phyloP scores from a whole-genome alignment of 495 filamentous ascomycete species.

The Amniculicola lignicola region DNA sequence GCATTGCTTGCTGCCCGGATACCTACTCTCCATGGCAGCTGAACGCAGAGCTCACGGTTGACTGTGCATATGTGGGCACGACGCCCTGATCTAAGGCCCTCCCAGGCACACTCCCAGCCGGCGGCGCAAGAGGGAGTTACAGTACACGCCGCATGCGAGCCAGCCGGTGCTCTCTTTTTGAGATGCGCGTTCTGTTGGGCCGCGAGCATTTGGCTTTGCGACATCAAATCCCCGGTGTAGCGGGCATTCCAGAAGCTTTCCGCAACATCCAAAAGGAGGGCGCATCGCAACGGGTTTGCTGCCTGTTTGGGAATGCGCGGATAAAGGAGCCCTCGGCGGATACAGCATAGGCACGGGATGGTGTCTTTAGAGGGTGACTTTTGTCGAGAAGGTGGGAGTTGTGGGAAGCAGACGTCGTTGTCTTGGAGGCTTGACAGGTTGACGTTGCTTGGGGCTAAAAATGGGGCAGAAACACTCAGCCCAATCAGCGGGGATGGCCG shows the following conservation, averaged over 20 bases:
- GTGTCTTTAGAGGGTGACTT: constrained; percentile 18
- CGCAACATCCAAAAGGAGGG: constrained; percentile 17
- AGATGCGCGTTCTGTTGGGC: constrained; percentile 18
- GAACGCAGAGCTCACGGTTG: constrained; percentile 14
- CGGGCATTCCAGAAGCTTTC: constrained; percentile 31
- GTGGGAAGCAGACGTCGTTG: constrained; percentile 18
- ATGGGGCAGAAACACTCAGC: constrained; percentile 25
- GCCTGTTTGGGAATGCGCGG: constrained; percentile 23
- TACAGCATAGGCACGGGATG: constrained; percentile 16
- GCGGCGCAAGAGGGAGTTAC: not conserved
- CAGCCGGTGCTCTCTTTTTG: constrained; percentile 1
- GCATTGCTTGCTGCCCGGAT: not conserved
- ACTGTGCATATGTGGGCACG: constrained; percentile 7
- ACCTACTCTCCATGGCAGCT: constrained; percentile 17
- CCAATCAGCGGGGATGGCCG: constrained; percentile 27
- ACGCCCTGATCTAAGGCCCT: constrained; percentile 4
- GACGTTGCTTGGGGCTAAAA: constrained; percentile 37
- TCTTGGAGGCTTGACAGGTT: constrained; percentile 36
- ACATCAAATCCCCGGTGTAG: not conserved
- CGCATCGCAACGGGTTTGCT: constrained; percentile 22
- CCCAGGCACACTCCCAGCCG: not conserved
- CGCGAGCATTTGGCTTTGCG: constrained; percentile 7
- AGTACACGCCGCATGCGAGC: constrained; percentile 11
- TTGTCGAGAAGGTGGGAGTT: constrained; percentile 19
- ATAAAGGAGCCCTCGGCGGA: constrained; percentile 20